Base-by-base conservation (phyloP, 2,329 filamentous ascomycete species). In the Aspergillus sclerotialis region DNA sequence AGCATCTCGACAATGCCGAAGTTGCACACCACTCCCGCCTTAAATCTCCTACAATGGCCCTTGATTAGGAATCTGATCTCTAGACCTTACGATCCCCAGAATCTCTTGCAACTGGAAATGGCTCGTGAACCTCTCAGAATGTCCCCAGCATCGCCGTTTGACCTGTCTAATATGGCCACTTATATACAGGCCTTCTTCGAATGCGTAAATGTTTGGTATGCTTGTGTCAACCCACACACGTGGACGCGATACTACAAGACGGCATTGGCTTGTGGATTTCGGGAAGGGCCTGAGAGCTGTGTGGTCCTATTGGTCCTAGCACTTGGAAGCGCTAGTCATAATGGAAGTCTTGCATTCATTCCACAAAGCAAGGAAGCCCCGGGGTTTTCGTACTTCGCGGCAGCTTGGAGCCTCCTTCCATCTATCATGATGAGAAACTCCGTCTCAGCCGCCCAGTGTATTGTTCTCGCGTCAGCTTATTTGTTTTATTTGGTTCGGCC, bases 1-100 rank as follows among this genome's bases (percentile, higher is more conserved):
- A 89, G 86, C 57, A 87, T 90, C 44, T 88, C 84, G 3, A 86
- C 82, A 16, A 90, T 90, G 84, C 85, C 85, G 14, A 89, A 87
- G 60, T 72, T 82, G 11, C 85, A 90, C 58, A 89, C 84, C 0
- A 90, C 85, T 39, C 84, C 84, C 5, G 83, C 48, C 4, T 28
- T 56, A 13, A 46, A 90, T 56, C 66, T 90, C 13, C 67, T 90
- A 5, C 83, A 88, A 50, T 89, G 84, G 77, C 85, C 84, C 9
- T 68, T 88, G 45, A 89, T 90, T 45, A 75, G 82, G 30, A 49
- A 88, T 51, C 67, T 92, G 14, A 82, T 90, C 7, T 82, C 82
- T 17, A 73, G 79, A 21, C 82, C 81, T 3, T 88, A 88, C 56
- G 83, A 89, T 50, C 83, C 84, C 3, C 82, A 88, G 53, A 82